Conservation (phyloP, 2,329 filamentous ascomycete species). For the Cladosporium austrohemisphaericum region DNA sequence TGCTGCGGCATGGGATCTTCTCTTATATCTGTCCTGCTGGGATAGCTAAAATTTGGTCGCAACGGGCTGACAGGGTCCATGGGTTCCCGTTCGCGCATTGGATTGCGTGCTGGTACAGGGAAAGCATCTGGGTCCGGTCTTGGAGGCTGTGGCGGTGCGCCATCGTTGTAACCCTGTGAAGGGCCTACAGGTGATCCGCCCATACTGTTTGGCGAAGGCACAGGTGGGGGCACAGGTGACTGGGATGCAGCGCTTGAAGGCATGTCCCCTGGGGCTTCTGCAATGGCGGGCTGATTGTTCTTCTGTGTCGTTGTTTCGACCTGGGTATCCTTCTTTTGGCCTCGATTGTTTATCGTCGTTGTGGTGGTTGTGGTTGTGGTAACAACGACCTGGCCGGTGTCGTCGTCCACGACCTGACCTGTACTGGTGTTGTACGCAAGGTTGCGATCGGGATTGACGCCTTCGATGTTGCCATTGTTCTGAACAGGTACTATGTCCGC, state of each 20-base stretch:
- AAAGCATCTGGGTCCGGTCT: neutral
- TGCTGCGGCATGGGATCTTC: slow-evolving; percentile 11
- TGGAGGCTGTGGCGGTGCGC: neutral
- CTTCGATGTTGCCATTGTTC: slow-evolving; percentile 27
- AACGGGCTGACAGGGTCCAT: slow-evolving; percentile 12
- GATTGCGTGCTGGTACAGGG: slow-evolving; percentile 10
- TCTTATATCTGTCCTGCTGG: slow-evolving; percentile 12
- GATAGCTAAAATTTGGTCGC: slow-evolving; percentile 17
- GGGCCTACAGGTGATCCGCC: neutral
- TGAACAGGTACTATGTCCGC: slow-evolving; percentile 25
- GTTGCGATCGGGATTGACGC: slow-evolving; percentile 25
- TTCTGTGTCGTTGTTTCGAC: slow-evolving; percentile 20
- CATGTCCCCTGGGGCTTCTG: slow-evolving; percentile 18
- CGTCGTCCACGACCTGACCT: slow-evolving; percentile 30
- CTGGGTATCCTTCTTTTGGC: slow-evolving; percentile 20
- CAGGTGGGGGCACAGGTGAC: slow-evolving; percentile 1
- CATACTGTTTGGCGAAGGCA: neutral
- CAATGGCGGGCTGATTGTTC: slow-evolving; percentile 10
- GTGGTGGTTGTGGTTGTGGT: slow-evolving; percentile 32
- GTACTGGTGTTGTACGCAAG: slow-evolving; percentile 27
- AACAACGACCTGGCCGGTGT: slow-evolving; percentile 29
- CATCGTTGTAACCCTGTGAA: neutral
- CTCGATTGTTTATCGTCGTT: slow-evolving; percentile 28
- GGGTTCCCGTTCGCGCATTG: slow-evolving; percentile 12
- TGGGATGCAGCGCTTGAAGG: slow-evolving; percentile 8